Base-by-base conservation (phyloP, 2,329 filamentous ascomycete genomes). In the Colletotrichum navitas region DNA sequence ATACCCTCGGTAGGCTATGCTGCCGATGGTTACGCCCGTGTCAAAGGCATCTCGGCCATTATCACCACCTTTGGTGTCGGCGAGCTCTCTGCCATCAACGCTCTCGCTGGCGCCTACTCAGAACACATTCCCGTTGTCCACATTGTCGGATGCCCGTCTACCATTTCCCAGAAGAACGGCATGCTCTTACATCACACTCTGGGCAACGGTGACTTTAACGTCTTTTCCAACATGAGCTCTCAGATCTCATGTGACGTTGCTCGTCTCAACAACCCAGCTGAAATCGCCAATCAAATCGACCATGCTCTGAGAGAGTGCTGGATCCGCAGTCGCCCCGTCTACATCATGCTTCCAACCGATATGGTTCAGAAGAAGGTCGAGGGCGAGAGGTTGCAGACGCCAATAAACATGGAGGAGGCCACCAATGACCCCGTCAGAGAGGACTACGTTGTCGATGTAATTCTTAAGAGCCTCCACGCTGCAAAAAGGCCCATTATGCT, bases 321-420 rank as follows among this genome's bases (percentile, higher is more conserved):
- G 83, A 81, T 93, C 55, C 85, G 88, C 68, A 93, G 91, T 72
- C 88, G 92, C 26, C 94, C 94, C 3, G 93, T 97, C 61, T 97
- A 97, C 81, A 90, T 97, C 76, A 91, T 91, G 78, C 85, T 97
- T 11, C 94, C 94, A 2, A 93, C 92, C 21, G 93, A 97, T 78
- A 92, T 96, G 86, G 90, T 93, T 12, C 84, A 90, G 75, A 88
- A 90, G 79, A 93, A 95, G 81, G 84, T 97, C 32, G 91, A 95
- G 78, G 94, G 93, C 45, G 86, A 88, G 58, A 85, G 91, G 10
- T 86, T 97, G 16, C 87, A 91, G n/a, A 91, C 85, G 0, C 90
- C 90, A 0, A 89, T 97, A 71, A 88, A 94, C 77, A 83, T 95
- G 1, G 80, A 84, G 1, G 87, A 90, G 67, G 88, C 90, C 1